Evolutionary conservation across 2,329 filamentous ascomycete genomes (phyloP), one percentile per base, ranked within the genome.

Genomic region (Aspergillus versicolor): DNA sequence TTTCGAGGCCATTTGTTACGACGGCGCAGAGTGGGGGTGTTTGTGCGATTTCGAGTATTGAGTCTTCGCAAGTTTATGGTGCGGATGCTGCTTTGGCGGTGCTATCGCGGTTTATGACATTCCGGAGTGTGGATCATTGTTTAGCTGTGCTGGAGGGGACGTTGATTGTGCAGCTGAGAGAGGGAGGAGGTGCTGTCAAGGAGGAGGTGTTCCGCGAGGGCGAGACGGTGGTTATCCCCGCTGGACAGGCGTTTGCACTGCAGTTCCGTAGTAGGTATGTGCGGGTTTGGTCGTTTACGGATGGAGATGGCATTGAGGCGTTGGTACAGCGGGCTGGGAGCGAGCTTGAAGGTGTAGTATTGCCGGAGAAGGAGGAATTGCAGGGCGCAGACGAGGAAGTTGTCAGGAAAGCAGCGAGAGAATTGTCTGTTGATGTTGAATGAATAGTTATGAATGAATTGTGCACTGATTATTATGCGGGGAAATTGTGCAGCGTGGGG

Each of bases 41-140:
- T 46, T 85, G 84, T 54, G 75, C 80, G 9, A 83, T 85, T 56
- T 81, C 78, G 1, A 80, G 78, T 52, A 77, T 85, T 32, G 81
- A 84, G 67, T 52, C 68, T 0, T 70, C 66, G 5, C 65, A 64
- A n/a, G 58, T 70, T 0, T 79, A 80, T 56, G 63, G 64, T n/a
- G n/a, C n/a, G 11, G 38, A 11, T 30, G 3, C 27, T n/a, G 15
- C 57, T 62, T 9, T 72, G 1, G 27, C 73, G 5, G 56, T 76
- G 1, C 72, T 81, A 3, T 64, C 63, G 0, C 65, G 67, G 22
- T 75, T 67, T 56, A 56, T 83, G 30, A 73, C 70, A 0, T 85
- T 84, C 59, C 52, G 67, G 0, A 67, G 66, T 0, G 79, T 81
- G 1, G 82, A 84, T 60, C 83, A 85, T 65, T 82, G 80, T 52